Base-by-base conservation (phyloP, 352 stramenopile species). In the Globisporangium paddicum region DNA sequence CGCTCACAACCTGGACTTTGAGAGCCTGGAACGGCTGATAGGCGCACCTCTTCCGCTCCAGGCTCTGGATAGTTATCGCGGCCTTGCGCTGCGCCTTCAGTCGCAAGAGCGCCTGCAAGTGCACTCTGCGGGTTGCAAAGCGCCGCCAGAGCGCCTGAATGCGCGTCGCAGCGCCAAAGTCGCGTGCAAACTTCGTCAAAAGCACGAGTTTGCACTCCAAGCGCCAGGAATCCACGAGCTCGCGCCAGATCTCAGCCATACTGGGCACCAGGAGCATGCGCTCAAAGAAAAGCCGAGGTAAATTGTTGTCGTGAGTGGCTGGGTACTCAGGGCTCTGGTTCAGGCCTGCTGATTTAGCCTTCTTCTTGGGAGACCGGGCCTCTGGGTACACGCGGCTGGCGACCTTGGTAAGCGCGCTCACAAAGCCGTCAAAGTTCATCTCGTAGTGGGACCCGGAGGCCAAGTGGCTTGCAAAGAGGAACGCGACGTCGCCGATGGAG, bases 401-500 rank as follows among this genome's bases (percentile, higher is more conserved):
- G 9, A 88, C 68, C 47, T 58, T 71, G 25, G 73, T 62, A 0
- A 88, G 21, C 16, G 80, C 72, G 11, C 38, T 54, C 1, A 75
- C 25, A 35, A 90, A 90, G 1, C 78, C 76, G 8, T 75, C 72
- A 28, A 78, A 79, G 23, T 73, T 48, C 76, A 90, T 87, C 60
- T 86, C 78, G 42, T 85, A 83, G 26, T 72, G 56, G 5, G 73
- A 82, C 0, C 76, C 77, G 1, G 56, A 30, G 0, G 64, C 67
- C 5, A 73, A 49, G 13, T 86, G 66, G 14, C 59, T 75, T 14
- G 75, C 66, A 32, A 90, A 90, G 21, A 90, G 62, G 62, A 82
- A 87, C 2, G 81, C 78, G 5, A 65, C 78, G 26, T 90, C 81
- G 0, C 81, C 83, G 23, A 93, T 76, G n/a, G 55, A 67, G 3